Evolutionary conservation across 2,329 filamentous ascomycete genomes (phyloP).

Genomic region (Arthrinium puccinioides): DNA sequence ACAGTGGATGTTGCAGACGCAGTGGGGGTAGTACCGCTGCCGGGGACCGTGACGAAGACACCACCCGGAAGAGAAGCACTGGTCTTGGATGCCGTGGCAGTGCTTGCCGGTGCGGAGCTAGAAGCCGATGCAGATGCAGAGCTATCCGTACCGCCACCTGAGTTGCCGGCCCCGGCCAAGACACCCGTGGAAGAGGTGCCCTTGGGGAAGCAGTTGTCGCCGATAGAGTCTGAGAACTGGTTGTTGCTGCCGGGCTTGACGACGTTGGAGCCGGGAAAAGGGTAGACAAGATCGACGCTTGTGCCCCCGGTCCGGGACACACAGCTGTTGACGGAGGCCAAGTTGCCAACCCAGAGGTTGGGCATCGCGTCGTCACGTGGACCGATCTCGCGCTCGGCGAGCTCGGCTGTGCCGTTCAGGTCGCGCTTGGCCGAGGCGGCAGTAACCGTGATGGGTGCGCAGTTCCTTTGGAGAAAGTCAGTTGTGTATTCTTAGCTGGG

Average conservation of each 20-base stretch:
- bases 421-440: conserved; percentile 15
- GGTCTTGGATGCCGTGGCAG: neutral
- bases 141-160: neutral
- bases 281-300: conserved; percentile 48
- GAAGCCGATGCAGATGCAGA: conserved; percentile 2
- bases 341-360: conserved; percentile 62
- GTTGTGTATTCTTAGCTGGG: neutral
- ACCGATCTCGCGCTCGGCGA: conserved; percentile 34
- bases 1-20: neutral
- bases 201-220: conserved; percentile 19
- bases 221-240: conserved; percentile 18
- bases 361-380: conserved; percentile 37
- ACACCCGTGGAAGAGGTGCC: conserved; percentile 11
- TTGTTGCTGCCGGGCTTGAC: conserved; percentile 27
- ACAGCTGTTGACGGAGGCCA: conserved; percentile 44
- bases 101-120: conserved; percentile 3
- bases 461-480: conserved; percentile 55
- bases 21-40: neutral
- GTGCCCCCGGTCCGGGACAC: conserved; percentile 40
- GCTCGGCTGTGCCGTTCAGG: conserved; percentile 7
- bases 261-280: conserved; percentile 52
- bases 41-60: conserved; percentile 5
- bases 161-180: conserved; percentile 14
- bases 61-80: neutral
- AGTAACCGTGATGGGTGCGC: conserved; percentile 54